A percentile compares a stretch with the other conserved stretches of the same genome.
Conservation (phyloP, 2,329 filamentous ascomycete genomes). For the Aspergillus sp. region DNA sequence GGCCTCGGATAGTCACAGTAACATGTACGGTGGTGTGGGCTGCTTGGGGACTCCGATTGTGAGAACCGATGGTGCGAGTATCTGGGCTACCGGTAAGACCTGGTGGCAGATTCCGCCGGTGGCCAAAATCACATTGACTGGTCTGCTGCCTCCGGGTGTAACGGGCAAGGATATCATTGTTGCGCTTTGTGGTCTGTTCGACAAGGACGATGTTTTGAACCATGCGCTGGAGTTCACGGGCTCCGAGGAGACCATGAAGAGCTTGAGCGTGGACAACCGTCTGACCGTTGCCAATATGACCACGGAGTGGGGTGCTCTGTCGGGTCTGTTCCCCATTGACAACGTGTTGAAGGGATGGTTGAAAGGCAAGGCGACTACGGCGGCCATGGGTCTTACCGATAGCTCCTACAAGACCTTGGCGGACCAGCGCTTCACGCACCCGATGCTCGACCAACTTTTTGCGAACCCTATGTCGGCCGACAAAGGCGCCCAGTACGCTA, state of each 20-base stretch:
- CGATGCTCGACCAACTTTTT: slow-evolving; percentile 63
- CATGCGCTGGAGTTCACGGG: slow-evolving; percentile 84
- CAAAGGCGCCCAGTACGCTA: slow-evolving; percentile 70
- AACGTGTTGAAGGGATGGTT: slow-evolving; percentile 63
- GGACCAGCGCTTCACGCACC: slow-evolving; percentile 60
- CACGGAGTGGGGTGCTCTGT: slow-evolving; percentile 69
- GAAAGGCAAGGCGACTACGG: slow-evolving; percentile 63
- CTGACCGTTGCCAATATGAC: slow-evolving; percentile 69
- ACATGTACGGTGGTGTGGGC: slow-evolving; percentile 75
- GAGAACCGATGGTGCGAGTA: slow-evolving; percentile 74
- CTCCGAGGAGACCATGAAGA: slow-evolving; percentile 65
- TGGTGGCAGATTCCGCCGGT: slow-evolving; percentile 89
- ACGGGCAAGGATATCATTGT: slow-evolving; percentile 93
- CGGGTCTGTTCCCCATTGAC: slow-evolving; percentile 75
- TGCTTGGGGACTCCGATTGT: slow-evolving; percentile 75
- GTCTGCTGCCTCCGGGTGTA: slow-evolving; percentile 66
- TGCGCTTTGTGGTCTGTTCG: slow-evolving; percentile 77
- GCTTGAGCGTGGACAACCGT: slow-evolving; percentile 62
- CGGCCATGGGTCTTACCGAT: slow-evolving; percentile 52
- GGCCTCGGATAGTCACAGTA: slow-evolving; percentile 62
- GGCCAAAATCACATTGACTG: slow-evolving; percentile 69
- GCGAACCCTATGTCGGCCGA: slow-evolving; percentile 62
- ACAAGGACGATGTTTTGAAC: slow-evolving; percentile 81
- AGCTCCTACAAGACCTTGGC: slow-evolving; percentile 41
- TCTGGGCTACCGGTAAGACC: slow-evolving; percentile 73